phyloP scores from a whole-genome alignment of 768 basidiomycete species.

The Boletus sp. region DNA sequence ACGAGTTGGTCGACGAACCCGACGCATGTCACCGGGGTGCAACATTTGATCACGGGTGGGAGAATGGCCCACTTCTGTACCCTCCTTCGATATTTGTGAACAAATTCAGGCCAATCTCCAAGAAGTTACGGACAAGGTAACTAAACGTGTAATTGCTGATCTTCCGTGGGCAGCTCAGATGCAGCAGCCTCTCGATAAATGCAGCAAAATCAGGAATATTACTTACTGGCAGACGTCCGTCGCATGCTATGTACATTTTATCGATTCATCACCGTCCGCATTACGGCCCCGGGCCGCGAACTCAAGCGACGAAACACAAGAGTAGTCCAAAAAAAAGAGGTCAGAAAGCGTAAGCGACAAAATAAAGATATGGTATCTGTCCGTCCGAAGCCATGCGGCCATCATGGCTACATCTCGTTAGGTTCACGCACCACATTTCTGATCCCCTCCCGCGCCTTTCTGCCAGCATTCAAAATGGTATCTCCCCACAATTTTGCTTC shows the following conservation, averaged over 20 bases:
- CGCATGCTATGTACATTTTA: neutral
- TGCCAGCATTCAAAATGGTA: constrained; percentile 32
- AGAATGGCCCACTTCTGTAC: too few species aligned
- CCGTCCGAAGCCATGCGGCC: neutral
- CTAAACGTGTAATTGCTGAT: too few species aligned
- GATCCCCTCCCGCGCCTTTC: constrained; percentile 15
- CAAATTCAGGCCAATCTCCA: neutral
- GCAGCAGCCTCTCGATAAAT: neutral
- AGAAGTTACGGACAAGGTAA: too few species aligned
- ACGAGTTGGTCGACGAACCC: neutral
- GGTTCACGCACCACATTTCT: neutral
- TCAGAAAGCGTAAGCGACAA: neutral
- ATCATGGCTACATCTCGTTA: neutral
- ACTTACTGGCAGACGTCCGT: neutral
- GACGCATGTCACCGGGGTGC: too few species aligned
- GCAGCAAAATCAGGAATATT: neutral
- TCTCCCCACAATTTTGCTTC: constrained; percentile 58
- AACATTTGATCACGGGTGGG: too few species aligned
- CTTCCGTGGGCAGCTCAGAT: too few species aligned
- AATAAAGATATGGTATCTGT: constrained; percentile 10
- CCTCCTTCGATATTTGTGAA: neutral
- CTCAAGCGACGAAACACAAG: neutral
- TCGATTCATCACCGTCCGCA: neutral
- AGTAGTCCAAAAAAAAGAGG: neutral
- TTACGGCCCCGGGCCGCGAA: neutral